Base-by-base conservation (phyloP, 2,329 filamentous ascomycete genomes). In the Gnomoniopsis smithogilvyi region DNA sequence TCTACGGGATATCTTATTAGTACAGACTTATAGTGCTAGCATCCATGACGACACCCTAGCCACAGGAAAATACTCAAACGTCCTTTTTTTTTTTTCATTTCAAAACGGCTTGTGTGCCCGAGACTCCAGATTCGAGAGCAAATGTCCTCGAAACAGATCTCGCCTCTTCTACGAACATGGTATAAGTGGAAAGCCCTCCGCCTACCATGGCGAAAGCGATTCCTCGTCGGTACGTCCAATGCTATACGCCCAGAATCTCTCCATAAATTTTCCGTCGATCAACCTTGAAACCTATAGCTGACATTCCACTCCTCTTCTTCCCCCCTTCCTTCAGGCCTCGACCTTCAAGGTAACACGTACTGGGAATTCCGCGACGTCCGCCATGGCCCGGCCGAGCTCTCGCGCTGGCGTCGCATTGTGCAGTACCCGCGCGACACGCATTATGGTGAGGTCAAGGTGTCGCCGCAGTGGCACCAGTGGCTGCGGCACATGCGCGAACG, bases 391-490 rank as follows among this genome's bases (percentile, higher is more conserved):
- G 65, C 69, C 36, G 60, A 62, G 49, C 60, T 57, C 14, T 21
- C n/a, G 19, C 80, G 82, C 64, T 83, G 81, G 79, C 82, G 85
- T 34, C 82, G 85, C 68, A 87, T 88, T 63, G 84, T 87, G 51
- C 68, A 83, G 65, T 86, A 83, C 70, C 83, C 84, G 12, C 72
- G 76, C 51, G 74, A 74, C 47, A 78, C 79, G 2, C 82, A 84
- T 69, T 76, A 78, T 66, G 81, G 78, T 65, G 78, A 83, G 36
- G 79, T 88, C 56, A 72, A 72, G 58, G 84, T 88, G 61, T 75
- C 80, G 54, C 85, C 86, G 12, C 77, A 80, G 63, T 89, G 86
- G 86, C 85, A 88, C 72, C 85, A 88, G 67, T 89, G 86, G 86
- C 77, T 89, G 51, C 83, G 86, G 17, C 78, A 88, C 69, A 83